Evolutionary conservation across 139 green algal genomes (phyloP).

Genomic region (Closterium sp.): DNA sequence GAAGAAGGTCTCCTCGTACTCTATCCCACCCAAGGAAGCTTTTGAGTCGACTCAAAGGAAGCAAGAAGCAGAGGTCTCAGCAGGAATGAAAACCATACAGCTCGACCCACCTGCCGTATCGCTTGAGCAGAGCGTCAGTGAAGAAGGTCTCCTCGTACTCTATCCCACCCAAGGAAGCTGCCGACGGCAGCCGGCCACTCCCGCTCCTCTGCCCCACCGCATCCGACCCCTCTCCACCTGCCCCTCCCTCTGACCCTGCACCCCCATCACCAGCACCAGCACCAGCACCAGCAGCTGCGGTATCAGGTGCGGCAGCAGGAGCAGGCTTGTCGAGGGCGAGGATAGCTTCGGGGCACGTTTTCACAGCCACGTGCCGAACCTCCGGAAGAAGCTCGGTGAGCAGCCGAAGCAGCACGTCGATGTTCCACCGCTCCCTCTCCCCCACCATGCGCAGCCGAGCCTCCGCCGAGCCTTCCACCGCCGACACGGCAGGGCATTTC

Average conservation of each 20-base stretch:
- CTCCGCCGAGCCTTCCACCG: conserved; percentile 35
- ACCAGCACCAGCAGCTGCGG: background rate
- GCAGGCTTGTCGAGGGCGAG: background rate
- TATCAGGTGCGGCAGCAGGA: background rate
- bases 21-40: background rate
- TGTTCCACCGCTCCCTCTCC: conserved; percentile 46
- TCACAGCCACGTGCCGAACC: conserved; percentile 12
- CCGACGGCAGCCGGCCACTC: background rate
- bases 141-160: conserved; percentile 14
- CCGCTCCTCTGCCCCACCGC: background rate
- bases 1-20: conserved; percentile 14
- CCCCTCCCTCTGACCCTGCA: conserved; percentile 14
- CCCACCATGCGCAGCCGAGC: conserved; percentile 36
- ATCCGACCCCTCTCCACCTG: conserved; percentile 7
- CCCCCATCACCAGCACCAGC: background rate
- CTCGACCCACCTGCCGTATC: conserved; percentile 9
- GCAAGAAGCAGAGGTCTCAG: too few relatives aligned
- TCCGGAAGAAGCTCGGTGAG: conserved; percentile 11
- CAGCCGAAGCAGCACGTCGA: conserved; percentile 52
- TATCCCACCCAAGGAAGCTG: background rate
- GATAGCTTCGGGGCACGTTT: conserved; percentile 20
- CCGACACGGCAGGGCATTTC: conserved; percentile 30
- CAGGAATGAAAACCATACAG: too few relatives aligned
- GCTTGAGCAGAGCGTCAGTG: conserved; percentile 9
- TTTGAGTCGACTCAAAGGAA: too few relatives aligned